These are phyloP conservation scores for Xenosphaeropsis pyriputrescens DNA, from an alignment of 2,329 filamentous ascomycete species.

Conservation along the genomic window DNA sequence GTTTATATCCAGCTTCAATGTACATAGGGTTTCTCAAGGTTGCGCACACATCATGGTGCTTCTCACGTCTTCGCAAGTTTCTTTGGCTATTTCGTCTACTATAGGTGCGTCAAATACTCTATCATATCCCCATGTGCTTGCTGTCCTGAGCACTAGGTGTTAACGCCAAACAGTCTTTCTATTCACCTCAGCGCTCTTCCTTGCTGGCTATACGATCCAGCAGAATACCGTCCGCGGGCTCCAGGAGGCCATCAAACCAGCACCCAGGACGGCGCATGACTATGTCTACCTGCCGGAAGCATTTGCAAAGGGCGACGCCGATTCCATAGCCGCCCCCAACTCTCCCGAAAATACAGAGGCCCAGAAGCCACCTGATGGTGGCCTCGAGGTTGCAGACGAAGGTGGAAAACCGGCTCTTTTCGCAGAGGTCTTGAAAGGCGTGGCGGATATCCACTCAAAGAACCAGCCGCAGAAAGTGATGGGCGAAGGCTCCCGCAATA, in stretches of 20 bases:
- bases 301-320: conserved; percentile 2
- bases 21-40: background rate
- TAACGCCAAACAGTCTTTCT: conserved; percentile 39
- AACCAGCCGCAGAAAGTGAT: conserved; percentile 5
- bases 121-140: conserved; percentile 5
- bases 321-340: conserved; percentile 1
- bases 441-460: background rate
- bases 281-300: conserved; percentile 7
- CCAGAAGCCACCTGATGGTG: background rate
- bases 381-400: conserved; percentile 1
- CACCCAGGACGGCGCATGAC: conserved; percentile 8
- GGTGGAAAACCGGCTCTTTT: conserved; percentile 8
- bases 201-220: conserved; percentile 77
- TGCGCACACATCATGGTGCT: conserved; percentile 19
- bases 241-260: conserved; percentile 47
- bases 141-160: conserved; percentile 5
- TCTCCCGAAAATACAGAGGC: background rate
- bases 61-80: conserved; percentile 57
- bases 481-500: conserved; percentile 9
- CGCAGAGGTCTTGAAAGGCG: conserved; percentile 8
- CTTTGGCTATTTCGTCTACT: conserved; percentile 45
- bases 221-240: conserved; percentile 72
- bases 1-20: too few relatives aligned
- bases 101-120: conserved; percentile 35
- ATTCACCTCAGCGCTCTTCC: conserved; percentile 71